Conservation (phyloP, 768 basidiomycete species). For the Boletus sp. region DNA sequence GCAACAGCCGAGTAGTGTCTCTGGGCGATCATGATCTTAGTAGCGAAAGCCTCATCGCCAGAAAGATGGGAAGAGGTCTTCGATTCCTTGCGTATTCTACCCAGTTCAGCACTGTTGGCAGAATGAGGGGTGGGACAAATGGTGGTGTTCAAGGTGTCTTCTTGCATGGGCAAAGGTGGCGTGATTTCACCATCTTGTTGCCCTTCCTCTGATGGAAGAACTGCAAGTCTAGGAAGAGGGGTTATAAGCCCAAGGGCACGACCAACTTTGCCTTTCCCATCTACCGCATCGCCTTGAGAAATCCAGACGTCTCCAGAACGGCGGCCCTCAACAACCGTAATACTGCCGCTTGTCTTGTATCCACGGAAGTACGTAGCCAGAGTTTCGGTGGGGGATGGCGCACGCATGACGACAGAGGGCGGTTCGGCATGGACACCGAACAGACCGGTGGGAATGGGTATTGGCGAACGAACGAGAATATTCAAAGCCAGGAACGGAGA, state of each 20-base stretch:
- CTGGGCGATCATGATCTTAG: slow-evolving; percentile 68
- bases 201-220: slow-evolving; percentile 51
- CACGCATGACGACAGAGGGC: slow-evolving; percentile 41
- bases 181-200: slow-evolving; percentile 38
- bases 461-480: slow-evolving; percentile 54
- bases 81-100: slow-evolving; percentile 49
- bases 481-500: slow-evolving; percentile 64
- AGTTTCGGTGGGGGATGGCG: slow-evolving; percentile 42
- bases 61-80: slow-evolving; percentile 50
- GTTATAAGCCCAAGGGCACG: slow-evolving; percentile 62
- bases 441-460: slow-evolving; percentile 64
- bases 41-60: slow-evolving; percentile 47
- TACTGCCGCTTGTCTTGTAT: slow-evolving; percentile 60
- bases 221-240: slow-evolving; percentile 63
- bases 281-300: slow-evolving; percentile 65
- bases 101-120: slow-evolving; percentile 55
- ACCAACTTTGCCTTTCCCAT: slow-evolving; percentile 58
- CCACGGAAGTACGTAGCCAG: slow-evolving; percentile 28
- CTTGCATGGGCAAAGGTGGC: slow-evolving; percentile 61
- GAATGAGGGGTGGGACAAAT: slow-evolving; percentile 53
- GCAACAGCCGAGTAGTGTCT: slow-evolving; percentile 70
- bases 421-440: slow-evolving; percentile 51
- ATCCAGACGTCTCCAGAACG: slow-evolving; percentile 77
- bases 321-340: slow-evolving; percentile 64
- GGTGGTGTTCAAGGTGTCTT: slow-evolving; percentile 43